Conservation (phyloP, 1,284 basidiomycete species). For the Cryptococcus jaspeensis region DNA sequence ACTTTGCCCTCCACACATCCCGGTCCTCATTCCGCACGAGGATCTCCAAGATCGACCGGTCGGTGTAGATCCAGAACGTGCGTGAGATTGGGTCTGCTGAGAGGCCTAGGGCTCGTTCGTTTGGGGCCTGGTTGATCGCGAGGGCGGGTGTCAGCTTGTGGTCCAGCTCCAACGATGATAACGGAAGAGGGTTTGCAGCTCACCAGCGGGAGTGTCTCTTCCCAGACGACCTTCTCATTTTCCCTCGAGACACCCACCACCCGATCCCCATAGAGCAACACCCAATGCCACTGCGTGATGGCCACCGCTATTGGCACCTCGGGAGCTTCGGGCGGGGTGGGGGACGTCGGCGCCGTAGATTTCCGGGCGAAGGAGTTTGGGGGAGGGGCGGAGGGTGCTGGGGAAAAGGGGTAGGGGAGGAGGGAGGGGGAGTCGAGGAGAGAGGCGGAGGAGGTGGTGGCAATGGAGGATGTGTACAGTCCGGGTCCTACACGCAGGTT, state of each 20-base stretch:
- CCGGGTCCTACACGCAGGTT: constrained; percentile 63
- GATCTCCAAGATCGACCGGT: constrained; percentile 85
- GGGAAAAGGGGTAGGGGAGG: constrained; percentile 61
- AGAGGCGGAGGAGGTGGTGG: constrained; percentile 32
- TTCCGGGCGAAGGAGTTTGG: constrained; percentile 43
- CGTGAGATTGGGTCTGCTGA: constrained; percentile 78
- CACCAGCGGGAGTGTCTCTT: constrained; percentile 78
- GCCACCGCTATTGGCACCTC: constrained; percentile 63
- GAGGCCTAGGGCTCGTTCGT: constrained; percentile 70
- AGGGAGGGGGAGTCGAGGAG: constrained; percentile 39
- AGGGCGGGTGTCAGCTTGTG: no score
- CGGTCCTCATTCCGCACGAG: constrained; percentile 83
- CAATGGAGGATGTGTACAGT: constrained; percentile 70
- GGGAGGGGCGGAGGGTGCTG: constrained; percentile 62
- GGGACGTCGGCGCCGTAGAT: constrained; percentile 1
- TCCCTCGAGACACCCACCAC: constrained; percentile 76
- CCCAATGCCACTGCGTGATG: constrained; percentile 88
- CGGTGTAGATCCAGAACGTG: constrained; percentile 95
- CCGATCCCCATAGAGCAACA: constrained; percentile 78
- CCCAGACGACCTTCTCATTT: constrained; percentile 78
- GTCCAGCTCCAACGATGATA: no score
- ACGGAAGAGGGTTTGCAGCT: constrained; percentile 27
- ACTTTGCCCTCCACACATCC: constrained; percentile 90
- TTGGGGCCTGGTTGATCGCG: constrained; percentile 60
- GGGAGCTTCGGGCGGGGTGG: constrained; percentile 52